Conservation (phyloP, 2,329 filamentous ascomycete genomes). For the Scorias spongiosa region DNA sequence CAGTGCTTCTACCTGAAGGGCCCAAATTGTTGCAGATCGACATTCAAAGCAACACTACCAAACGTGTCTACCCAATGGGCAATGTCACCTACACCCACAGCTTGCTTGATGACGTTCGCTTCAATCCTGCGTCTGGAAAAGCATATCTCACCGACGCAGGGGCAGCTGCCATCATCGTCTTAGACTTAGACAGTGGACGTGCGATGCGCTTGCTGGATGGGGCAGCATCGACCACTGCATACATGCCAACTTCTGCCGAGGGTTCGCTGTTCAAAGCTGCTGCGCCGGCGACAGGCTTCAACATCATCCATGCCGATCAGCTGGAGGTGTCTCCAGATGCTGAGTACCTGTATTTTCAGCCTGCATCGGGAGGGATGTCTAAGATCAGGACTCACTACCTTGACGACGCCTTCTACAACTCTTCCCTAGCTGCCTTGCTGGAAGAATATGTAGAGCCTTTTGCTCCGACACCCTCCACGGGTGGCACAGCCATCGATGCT, state of each 20-base stretch:
- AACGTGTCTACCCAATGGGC: conserved; percentile 20
- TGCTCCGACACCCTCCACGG: conserved; percentile 22
- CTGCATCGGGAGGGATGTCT: conserved; percentile 21
- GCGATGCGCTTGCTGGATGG: conserved; percentile 16
- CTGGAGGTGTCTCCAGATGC: conserved; percentile 26
- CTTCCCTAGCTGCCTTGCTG: conserved; percentile 14
- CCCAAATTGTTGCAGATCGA: conserved; percentile 23
- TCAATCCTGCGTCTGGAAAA: conserved; percentile 13
- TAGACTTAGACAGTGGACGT: conserved; percentile 13
- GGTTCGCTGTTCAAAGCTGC: conserved; percentile 11
- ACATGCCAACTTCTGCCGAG: conserved; percentile 19
- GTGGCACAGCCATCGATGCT: conserved; percentile 25
- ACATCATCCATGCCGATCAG: conserved; percentile 21
- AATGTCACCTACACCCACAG: conserved; percentile 17
- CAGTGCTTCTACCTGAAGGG: conserved; percentile 15
- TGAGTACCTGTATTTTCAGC: conserved; percentile 24
- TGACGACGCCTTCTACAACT: conserved; percentile 21
- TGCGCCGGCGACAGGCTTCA: conserved; percentile 7
- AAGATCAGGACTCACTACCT: conserved; percentile 21
- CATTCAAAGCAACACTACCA: conserved; percentile 19
- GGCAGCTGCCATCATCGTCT: conserved; percentile 12
- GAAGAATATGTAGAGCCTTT: conserved; percentile 15
- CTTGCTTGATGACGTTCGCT: conserved; percentile 23
- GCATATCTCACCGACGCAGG: conserved; percentile 19
- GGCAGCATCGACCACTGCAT: conserved; percentile 12